Base-by-base conservation (phyloP, 768 basidiomycete species). In the Hygrocybe coccinea region DNA sequence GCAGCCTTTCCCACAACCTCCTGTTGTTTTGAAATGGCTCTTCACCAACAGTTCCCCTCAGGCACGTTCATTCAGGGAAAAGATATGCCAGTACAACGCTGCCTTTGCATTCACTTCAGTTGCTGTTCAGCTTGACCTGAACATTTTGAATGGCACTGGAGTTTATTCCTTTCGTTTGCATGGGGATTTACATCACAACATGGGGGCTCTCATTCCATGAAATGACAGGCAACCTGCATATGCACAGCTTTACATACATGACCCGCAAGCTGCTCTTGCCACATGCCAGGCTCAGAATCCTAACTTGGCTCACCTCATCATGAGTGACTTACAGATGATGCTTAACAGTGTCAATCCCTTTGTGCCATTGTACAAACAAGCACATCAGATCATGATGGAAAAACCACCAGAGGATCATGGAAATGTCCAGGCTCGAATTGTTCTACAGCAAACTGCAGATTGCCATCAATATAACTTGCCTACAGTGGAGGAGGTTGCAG, bases 171-270 rank as follows among this genome's bases (percentile, higher is more conserved):
- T 69, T 49, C 43, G 50, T 1, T 64, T 74, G 22, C 69, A 69
- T 55, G 69, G 69, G 0, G 45, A 63, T n/a, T 65, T 75, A 0
- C 64, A 64, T 50, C 73, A 76, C 61, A 59, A 60, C 0, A 59
- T 65, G 21, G 70, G 69, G 5, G 69, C 72, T 39, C 62, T 78
- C 0, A 37, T 58, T 7, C 67, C 74, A 43, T 24, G 43, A 3
- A 51, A 58, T 11, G 67, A 59, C 12, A 1, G 25, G 0, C 38
- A 52, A 0, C 65, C 72, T 0, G 19, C 39, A 1, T 76, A 67
- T 65, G 68, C 72, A 3, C 72, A 78, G 54, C 64, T 75, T 0
- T 75, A 74, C 45, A 64, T 78, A 1, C 69, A 73, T 65, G 73
- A 78, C 62, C 65, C 74, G 7, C 5, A 43, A 2, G 59, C 56